Conservation (phyloP, 2,329 filamentous ascomycete species). For the Cladosporium sphaerospermum region DNA sequence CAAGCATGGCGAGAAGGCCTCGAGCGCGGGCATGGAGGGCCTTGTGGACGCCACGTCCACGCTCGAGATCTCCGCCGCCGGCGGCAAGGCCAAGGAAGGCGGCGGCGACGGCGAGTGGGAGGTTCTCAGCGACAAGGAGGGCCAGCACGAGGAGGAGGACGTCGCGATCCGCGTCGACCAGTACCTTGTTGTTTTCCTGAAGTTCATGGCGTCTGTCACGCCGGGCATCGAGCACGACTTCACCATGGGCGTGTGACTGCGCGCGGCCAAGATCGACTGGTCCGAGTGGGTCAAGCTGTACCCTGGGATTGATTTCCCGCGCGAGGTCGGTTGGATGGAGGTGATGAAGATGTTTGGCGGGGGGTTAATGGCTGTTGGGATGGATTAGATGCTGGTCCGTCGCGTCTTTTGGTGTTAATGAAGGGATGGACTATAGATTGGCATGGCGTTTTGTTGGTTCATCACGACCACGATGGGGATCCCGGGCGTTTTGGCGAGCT, state of each 20-base stretch:
- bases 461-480: too few relatives aligned
- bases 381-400: constrained; percentile 13
- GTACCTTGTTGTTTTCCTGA: constrained; percentile 80
- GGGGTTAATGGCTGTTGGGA: constrained; percentile 25
- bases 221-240: constrained; percentile 97
- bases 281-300: constrained; percentile 21
- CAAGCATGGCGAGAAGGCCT: constrained; percentile 45
- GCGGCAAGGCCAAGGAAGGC: constrained; percentile 30
- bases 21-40: constrained; percentile 66
- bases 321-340: constrained; percentile 28
- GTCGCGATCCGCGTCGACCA: constrained; percentile 82
- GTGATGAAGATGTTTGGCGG: constrained; percentile 25
- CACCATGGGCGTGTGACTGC: constrained; percentile 77
- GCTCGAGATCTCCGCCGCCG: constrained; percentile 39
- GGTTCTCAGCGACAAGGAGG: constrained; percentile 46
- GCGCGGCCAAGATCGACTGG: constrained; percentile 12
- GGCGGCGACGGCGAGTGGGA: constrained; percentile 58
- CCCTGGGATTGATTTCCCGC: constrained; percentile 23
- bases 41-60: constrained; percentile 70
- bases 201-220: constrained; percentile 71
- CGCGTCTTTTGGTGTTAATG: too few relatives aligned
- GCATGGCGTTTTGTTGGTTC: too few relatives aligned
- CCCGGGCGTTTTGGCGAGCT: too few relatives aligned
- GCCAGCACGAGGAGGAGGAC: constrained; percentile 56
- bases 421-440: too few relatives aligned